Base-by-base conservation (phyloP, 345 rosid genomes). In the Pugionium dolabratum region DNA sequence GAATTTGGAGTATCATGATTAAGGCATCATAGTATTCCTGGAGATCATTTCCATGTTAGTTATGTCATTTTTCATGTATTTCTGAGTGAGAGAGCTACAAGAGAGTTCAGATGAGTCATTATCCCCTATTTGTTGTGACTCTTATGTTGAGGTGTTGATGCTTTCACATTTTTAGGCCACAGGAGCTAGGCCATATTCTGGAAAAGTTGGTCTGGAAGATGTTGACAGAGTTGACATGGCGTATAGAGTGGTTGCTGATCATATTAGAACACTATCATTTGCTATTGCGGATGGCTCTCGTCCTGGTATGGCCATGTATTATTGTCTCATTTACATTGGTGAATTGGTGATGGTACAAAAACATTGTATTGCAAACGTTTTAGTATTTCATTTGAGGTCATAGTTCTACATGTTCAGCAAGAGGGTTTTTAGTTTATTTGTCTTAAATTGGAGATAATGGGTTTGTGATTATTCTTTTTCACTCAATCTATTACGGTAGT, bases 201-300 rank as follows among this genome's bases (percentile, higher is more conserved):
- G 99, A 72, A 91, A 88, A 80, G 88, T 94, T 78, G 97, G 97
- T 66, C 28, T 54, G 44, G 99, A 85, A 66, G 99, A 94, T 64
- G 75, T 54, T 0, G 96, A 88, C 76, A 77, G 80, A 47, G 77
- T 88, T 80, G 99, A 94, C 78, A 86, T 94, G 97, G 99, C 97
- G 34, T 94, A 94, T 56, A 82, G 97, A 81, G 99, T 94, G 70
- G 95, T 94, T 44, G 97, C 96, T 62, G 97, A 94, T 71, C 97
- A 94, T 69, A 88, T 91, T 39, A 88, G 97, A 77, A 94, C 99
- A 50, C 70, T 94, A 30, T 90, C 97, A 9, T 83, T 94, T 85
- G 97, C 97, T 27, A 94, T 94, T 75, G 97, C 97, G 54, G 99
- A 94, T 78, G 97, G 99, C 59, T 89, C 99, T 73, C 82, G 93